Evolutionary conservation across 306 rosid genomes (phyloP), one percentile per base, ranked within the genome.

Genomic region (Gleditsia sinensis): DNA sequence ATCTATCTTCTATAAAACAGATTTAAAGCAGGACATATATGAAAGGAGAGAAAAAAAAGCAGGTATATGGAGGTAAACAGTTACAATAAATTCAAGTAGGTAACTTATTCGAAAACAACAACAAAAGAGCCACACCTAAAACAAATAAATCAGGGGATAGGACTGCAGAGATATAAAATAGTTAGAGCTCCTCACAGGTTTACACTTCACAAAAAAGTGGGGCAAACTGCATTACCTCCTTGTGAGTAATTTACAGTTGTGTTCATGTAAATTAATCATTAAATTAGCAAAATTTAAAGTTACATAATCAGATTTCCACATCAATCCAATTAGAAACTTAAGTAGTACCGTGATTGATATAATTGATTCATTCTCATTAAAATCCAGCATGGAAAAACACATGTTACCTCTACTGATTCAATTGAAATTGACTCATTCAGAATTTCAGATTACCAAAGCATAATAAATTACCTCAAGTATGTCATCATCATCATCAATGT

Each of bases 1-100:
- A 78, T 92, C 99, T 83, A 94, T 90, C 82, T 69, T 84, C 97
- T 94, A 86, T 53, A 77, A 57, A 37, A 71, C 74, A 88, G 67
- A 72, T 43, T 6, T 63, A 78, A 71, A 12, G 39, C 40, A 74
- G 62, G 61, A 72, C 80, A 81, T 24, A 58, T 72, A 74, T 48
- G 74, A 63, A 70, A 42, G 7, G 9, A 79, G 40, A 50, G 59
- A 85, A 68, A 69, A 68, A 69, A 43, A 71, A 62, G 69, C 46
- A 61, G 7, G 36, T 32, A 61, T 27, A 77, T 45, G 62, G 59
- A 51, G 21, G 36, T 66, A 67, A 75, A 40, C 60, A 48, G 68
- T 56, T 34, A 49, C 32, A 34, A 78, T 43, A 68, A 53, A 45
- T 36, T 59, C 56, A 57, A 67, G 49, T n/a, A n/a, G n/a, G n/a